Percentiles rank a stretch among this genome's conserved stretches.
Evolutionary conservation across 306 rosid species (phyloP).

Genomic region (Lathyrus sativus): DNA sequence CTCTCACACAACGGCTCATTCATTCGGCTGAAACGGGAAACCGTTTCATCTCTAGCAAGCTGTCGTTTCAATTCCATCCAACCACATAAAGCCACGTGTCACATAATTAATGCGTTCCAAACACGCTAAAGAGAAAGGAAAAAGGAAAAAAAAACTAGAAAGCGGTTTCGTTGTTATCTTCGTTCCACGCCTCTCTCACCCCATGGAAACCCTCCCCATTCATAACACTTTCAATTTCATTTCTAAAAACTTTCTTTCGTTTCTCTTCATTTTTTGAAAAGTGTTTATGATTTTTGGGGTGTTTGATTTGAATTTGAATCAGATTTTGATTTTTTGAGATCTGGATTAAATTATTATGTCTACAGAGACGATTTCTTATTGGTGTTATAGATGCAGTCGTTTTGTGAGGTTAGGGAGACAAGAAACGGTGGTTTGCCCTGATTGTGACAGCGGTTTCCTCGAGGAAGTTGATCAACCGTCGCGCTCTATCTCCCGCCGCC

Average conservation of each 20-base stretch:
- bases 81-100: slow-evolving; percentile 38
- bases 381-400: slow-evolving; percentile 84
- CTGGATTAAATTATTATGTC: slow-evolving; percentile 42
- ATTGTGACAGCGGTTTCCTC: slow-evolving; percentile 65
- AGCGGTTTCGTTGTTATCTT: slow-evolving; percentile 59
- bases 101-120: slow-evolving; percentile 20
- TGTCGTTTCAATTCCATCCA: slow-evolving; percentile 41
- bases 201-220: slow-evolving; percentile 3
- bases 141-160: slow-evolving; percentile 26
- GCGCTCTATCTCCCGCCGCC: slow-evolving; percentile 39
- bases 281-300: no score
- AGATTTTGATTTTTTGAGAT: slow-evolving; percentile 23
- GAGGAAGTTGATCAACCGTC: slow-evolving; percentile 57
- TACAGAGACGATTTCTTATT: slow-evolving; percentile 56
- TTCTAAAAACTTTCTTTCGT: neutral
- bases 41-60: neutral
- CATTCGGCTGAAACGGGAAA: slow-evolving; percentile 22
- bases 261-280: no score
- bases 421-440: slow-evolving; percentile 55
- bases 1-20: neutral
- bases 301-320: neutral
- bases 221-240: neutral
- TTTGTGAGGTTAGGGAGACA: slow-evolving; percentile 51
- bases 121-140: slow-evolving; percentile 49
- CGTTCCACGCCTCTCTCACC: slow-evolving; percentile 26